These are phyloP conservation scores for Knoxia roxburghii DNA, from an alignment of 257 asterid genomes.

Conservation along the genomic window DNA sequence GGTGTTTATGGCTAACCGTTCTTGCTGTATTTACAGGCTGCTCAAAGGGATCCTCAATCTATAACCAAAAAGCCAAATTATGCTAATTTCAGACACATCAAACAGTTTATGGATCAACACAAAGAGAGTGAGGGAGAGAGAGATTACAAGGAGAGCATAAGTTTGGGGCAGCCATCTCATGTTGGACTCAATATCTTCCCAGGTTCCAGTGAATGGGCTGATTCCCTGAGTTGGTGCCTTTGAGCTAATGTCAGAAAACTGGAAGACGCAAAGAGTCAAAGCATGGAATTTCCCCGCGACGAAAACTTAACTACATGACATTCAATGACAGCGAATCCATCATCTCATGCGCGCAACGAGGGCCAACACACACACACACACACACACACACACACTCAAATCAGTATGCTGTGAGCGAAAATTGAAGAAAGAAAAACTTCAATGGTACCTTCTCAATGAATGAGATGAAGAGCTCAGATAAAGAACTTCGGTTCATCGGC, in stretches of 20 bases:
- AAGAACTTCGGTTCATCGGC: constrained; percentile 50
- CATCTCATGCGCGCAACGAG: background rate
- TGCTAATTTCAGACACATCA: background rate
- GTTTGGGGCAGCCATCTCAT: constrained; percentile 95
- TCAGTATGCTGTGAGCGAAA: background rate
- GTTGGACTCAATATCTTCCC: constrained; percentile 78
- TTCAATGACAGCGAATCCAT: constrained; percentile 8
- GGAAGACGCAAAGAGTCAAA: constrained; percentile 32
- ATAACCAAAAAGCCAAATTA: constrained; percentile 1
- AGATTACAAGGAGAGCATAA: constrained; percentile 62
- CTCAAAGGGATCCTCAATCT: constrained; percentile 99
- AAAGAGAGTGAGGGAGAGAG: constrained; percentile 29
- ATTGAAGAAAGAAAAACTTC: background rate
- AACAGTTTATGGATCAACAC: background rate
- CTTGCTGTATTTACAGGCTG: constrained; percentile 84
- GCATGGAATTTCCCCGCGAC: constrained; percentile 14
- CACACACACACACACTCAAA: too few relatives aligned
- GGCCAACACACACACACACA: too few relatives aligned
- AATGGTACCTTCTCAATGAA: constrained; percentile 61
- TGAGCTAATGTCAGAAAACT: constrained; percentile 68
- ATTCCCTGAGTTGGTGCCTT: constrained; percentile 67
- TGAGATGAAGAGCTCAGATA: constrained; percentile 73
- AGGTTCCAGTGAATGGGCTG: constrained; percentile 53
- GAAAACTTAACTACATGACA: background rate
- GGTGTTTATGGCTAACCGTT: constrained; percentile 46